Evolutionary conservation across 2,329 filamentous ascomycete genomes (phyloP).

Genomic region (Pseudocercospora pini-densiflorae): DNA sequence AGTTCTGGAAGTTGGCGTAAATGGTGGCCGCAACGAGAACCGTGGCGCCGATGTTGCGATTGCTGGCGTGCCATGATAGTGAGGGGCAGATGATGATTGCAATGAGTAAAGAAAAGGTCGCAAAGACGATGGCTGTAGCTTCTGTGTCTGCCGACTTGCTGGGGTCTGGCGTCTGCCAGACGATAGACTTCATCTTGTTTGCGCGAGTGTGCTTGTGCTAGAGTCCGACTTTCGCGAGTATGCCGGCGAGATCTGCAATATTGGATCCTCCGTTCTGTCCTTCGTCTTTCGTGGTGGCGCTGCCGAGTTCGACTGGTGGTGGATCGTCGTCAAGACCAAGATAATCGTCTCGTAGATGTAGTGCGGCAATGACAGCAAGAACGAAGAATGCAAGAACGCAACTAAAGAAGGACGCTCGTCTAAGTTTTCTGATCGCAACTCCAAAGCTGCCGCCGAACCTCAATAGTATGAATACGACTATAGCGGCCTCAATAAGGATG

Average conservation of each 20-base stretch:
- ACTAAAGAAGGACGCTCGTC: constrained; percentile 18
- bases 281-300: neutral
- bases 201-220: neutral
- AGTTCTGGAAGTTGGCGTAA: constrained; percentile 59
- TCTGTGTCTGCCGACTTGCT: constrained; percentile 1
- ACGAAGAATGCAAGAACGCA: constrained; percentile 21
- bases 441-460: constrained; percentile 13
- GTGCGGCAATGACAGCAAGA: constrained; percentile 16
- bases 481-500: constrained; percentile 30
- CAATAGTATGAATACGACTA: constrained; percentile 32
- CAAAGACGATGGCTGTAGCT: constrained; percentile 47
- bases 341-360: constrained; percentile 17
- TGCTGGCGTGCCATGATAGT: constrained; percentile 63
- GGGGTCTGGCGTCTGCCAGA: neutral
- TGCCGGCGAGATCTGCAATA: neutral
- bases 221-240: neutral
- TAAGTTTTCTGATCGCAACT: constrained; percentile 17
- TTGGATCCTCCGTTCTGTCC: neutral
- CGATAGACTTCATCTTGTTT: neutral
- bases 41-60: constrained; percentile 64
- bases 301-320: constrained; percentile 19
- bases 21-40: constrained; percentile 62
- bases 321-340: constrained; percentile 23
- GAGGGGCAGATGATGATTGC: constrained; percentile 61
- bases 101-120: constrained; percentile 55